A percentile compares a stretch with the other conserved stretches of the same genome.
phyloP scores from a whole-genome alignment of 148 eudicot genomes.

The Gaultheria prostrata region DNA sequence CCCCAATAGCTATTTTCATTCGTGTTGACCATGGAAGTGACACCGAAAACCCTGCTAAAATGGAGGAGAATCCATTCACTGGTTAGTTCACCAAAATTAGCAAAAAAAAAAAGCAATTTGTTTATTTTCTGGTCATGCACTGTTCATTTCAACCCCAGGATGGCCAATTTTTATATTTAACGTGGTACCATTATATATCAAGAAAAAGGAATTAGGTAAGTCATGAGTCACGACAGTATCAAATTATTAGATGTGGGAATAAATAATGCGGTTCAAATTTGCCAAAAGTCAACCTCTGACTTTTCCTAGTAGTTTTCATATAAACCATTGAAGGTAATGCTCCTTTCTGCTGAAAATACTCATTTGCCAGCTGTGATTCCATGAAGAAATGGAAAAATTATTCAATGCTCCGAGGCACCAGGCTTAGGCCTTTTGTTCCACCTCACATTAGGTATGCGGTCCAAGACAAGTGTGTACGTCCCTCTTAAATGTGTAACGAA shows the following conservation, averaged over 20 bases:
- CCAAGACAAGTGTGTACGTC: too few relatives aligned
- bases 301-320: not conserved
- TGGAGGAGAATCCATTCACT: not conserved
- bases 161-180: not conserved
- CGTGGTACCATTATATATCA: not conserved
- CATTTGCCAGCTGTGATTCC: not conserved
- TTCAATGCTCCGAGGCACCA: too few relatives aligned
- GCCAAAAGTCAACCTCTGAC: slow-evolving; percentile 14
- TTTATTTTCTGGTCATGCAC: too few relatives aligned
- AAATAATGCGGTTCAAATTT: slow-evolving; percentile 11
- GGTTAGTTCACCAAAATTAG: not conserved
- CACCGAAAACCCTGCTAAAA: slow-evolving; percentile 66
- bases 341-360: not conserved
- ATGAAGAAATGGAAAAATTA: not conserved
- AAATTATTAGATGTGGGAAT: too few relatives aligned
- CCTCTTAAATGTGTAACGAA: too few relatives aligned
- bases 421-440: too few relatives aligned
- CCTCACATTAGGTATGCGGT: too few relatives aligned
- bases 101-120: not conserved
- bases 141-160: not conserved
- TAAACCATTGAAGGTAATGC: not conserved
- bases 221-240: not conserved
- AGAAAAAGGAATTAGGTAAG: not conserved
- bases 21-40: slow-evolving; percentile 88
- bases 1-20: slow-evolving; percentile 85